These are phyloP conservation scores for Candida pseudoviswanathii DNA, from an alignment of 1,139 yeast genomes.

Conservation along the genomic window DNA sequence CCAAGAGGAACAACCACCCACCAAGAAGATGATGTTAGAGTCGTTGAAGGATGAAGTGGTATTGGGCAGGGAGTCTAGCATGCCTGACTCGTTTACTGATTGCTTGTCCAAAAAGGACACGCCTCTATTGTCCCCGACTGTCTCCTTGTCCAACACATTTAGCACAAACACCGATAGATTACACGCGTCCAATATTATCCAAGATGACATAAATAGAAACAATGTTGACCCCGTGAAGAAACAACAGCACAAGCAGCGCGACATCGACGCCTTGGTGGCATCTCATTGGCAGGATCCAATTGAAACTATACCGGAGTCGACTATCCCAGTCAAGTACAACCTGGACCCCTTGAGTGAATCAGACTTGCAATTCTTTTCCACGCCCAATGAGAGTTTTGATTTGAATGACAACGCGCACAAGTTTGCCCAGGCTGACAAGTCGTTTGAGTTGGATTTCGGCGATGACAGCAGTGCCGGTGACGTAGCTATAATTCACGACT, in stretches of 20 bases:
- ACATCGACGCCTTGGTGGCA: conserved; percentile 12
- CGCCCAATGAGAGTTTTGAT: conserved; percentile 16
- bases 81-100: conserved; percentile 11
- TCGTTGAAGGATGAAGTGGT: background rate
- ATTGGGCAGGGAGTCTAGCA: background rate
- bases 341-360: conserved; percentile 24
- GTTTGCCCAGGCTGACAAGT: conserved; percentile 7
- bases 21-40: conserved; percentile 1
- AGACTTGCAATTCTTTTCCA: conserved; percentile 28
- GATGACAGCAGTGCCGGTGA: conserved; percentile 16
- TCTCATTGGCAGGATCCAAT: conserved; percentile 15
- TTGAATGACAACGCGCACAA: conserved; percentile 14
- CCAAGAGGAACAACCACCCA: conserved; percentile 1
- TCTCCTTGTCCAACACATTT: conserved; percentile 19
- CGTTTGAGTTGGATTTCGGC: conserved; percentile 23
- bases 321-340: conserved; percentile 17
- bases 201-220: conserved; percentile 18
- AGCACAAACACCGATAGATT: conserved; percentile 24
- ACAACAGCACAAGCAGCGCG: background rate
- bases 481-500: conserved; percentile 10
- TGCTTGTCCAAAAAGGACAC: conserved; percentile 10
- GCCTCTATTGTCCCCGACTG: conserved; percentile 5
- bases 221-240: conserved; percentile 40
- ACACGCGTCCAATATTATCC: conserved; percentile 23
- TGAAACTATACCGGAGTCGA: conserved; percentile 11